phyloP scores from a whole-genome alignment of 495 filamentous ascomycete genomes.

The Neurospora tetraspora region DNA sequence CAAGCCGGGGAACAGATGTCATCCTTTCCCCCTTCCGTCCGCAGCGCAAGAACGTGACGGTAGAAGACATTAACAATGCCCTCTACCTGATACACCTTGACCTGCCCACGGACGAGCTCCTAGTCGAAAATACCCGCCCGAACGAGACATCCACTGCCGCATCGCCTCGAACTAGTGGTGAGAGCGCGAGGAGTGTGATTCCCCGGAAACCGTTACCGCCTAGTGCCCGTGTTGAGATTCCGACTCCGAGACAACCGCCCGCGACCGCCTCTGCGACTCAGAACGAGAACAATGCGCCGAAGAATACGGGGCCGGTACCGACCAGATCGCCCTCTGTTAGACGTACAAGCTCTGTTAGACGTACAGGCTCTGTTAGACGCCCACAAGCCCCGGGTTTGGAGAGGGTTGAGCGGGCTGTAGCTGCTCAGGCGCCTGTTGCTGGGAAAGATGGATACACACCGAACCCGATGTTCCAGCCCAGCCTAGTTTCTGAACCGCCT shows the following conservation, averaged over 20 bases:
- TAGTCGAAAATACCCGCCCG: too few relatives aligned
- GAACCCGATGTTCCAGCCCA: conserved; percentile 17
- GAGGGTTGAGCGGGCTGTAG: not conserved
- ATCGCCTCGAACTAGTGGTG: conserved; percentile 38
- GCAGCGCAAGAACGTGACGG: conserved; percentile 74
- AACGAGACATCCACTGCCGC: conserved; percentile 14
- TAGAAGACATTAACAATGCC: conserved; percentile 74
- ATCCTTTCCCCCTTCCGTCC: conserved; percentile 91
- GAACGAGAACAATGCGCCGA: not conserved
- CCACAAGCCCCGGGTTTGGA: not conserved
- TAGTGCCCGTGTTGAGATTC: conserved; percentile 1
- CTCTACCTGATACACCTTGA: conserved; percentile 88
- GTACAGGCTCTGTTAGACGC: not conserved
- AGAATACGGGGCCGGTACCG: not conserved
- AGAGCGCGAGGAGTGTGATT: conserved; percentile 33
- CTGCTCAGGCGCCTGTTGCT: not conserved
- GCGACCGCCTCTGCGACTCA: not conserved
- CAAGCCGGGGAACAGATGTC: conserved; percentile 51
- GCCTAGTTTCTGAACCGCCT: not conserved
- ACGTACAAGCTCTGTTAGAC: not conserved
- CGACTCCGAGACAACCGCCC: not conserved
- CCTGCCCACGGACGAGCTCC: conserved; percentile 43
- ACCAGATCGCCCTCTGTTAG: not conserved
- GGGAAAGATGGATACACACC: conserved; percentile 6
- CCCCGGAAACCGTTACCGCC: conserved; percentile 34